Evolutionary conservation across 305 asterid species (phyloP), one percentile per base, ranked within the genome.

Genomic region (Solanum aculeatissimum): DNA sequence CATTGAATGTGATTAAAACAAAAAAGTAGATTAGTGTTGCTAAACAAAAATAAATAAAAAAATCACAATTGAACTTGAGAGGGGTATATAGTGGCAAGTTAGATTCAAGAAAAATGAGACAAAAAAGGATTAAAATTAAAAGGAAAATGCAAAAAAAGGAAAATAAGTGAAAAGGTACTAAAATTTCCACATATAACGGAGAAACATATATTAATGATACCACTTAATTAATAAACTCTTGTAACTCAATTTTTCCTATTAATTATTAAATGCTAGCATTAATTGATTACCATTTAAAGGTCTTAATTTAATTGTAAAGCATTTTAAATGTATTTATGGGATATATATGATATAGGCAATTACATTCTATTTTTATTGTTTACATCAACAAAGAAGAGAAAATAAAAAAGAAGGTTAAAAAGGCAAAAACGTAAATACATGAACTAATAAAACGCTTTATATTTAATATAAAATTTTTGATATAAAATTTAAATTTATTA

Each of bases 191-290:
- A 47, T 27, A 51, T 77, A 77, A 77, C 82, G 65, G 82, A 51
- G 82, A 51, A 49, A 77, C 82, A 77, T 77, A 5, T n/a, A 70
- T 70, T 77, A 49, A 77, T 77, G 62, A 51, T 16, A 77, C 49
- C 65, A 77, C 18, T 77, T 77, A 77, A 77, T 77, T 77, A 77
- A 77, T 77, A 77, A 77, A 77, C 82, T 77, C 82, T 27, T 77
- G 63, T 27, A 77, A 77, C 82, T 77, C 62, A 77, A 25, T 27
- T 27, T 27, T 77, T 49, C 16, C 43, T 51, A 77, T 51, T n/a
- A 49, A 16, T 77, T 9, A 29, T 77, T 77, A 77, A 77, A 77
- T 77, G 82, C 82, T 49, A 51, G 65, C 14, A 4, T 77, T 77
- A 77, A 77, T 51, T 77, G 63, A 77, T 49, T 77, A 18, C 62